These are phyloP conservation scores for Fraxinus velutina DNA, from an alignment of 305 asterid genomes.

Conservation along the genomic window DNA sequence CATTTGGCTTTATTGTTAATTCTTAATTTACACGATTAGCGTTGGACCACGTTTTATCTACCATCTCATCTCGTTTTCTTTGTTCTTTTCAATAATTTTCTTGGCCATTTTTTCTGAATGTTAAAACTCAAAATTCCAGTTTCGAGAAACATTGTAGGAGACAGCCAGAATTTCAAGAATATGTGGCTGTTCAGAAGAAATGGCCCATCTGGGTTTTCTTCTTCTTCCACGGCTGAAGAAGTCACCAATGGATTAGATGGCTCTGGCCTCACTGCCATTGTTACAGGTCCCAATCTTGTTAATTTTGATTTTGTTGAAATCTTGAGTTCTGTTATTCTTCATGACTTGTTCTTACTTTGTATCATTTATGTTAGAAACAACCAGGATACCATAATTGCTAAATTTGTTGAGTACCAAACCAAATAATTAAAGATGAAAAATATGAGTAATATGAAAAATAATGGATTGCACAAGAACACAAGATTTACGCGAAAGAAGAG, in stretches of 20 bases:
- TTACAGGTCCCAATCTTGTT: conserved; percentile 47
- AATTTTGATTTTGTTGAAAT: not conserved
- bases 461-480: not conserved
- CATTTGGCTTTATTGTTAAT: not conserved
- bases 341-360: not conserved
- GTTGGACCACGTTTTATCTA: not conserved
- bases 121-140: not conserved
- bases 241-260: conserved; percentile 71
- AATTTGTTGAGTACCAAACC: not conserved
- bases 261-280: conserved; percentile 77
- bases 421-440: not conserved
- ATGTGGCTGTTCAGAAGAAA: conserved; percentile 53
- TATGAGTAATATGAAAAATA: not conserved
- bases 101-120: not conserved
- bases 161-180: not conserved
- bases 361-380: not conserved
- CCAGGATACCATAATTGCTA: not conserved
- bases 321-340: not conserved
- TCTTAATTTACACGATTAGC: not conserved
- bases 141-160: not conserved
- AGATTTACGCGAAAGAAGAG: not conserved
- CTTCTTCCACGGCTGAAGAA: conserved; percentile 67
- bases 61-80: not conserved
- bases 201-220: conserved; percentile 63
- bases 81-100: not conserved